phyloP scores from a whole-genome alignment of 1,284 basidiomycete genomes.

The Puccinia horiana region DNA sequence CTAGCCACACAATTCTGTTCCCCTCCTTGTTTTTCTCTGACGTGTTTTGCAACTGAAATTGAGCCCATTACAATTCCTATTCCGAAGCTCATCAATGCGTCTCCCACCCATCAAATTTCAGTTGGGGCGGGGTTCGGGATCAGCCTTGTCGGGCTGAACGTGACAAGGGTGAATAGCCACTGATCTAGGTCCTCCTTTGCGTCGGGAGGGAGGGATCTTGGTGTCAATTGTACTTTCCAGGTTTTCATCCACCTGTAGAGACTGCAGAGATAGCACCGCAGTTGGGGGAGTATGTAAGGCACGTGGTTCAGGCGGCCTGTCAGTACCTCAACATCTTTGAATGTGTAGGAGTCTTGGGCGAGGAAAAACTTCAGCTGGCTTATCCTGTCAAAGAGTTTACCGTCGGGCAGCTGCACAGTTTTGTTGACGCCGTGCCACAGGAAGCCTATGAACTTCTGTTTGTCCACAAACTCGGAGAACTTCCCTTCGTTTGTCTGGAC shows the following conservation, averaged over 20 bases:
- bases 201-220: neutral
- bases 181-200: neutral
- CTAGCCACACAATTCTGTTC: no score
- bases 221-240: neutral
- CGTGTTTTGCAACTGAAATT: no score
- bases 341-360: neutral
- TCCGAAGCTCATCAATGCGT: neutral
- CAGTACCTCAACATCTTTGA: neutral
- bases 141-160: no score
- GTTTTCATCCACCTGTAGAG: neutral
- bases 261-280: no score
- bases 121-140: no score
- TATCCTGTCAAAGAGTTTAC: neutral
- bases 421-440: neutral
- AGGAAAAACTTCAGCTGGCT: neutral
- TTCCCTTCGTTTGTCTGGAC: no score
- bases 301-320: no score
- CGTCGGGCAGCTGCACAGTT: neutral
- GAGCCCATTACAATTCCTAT: neutral
- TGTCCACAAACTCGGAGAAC: no score
- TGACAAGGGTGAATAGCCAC: no score
- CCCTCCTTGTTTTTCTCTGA: no score
- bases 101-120: no score
- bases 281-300: slow-evolving; percentile 4
- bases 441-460: slow-evolving; percentile 4